A percentile compares a stretch with the other conserved stretches of the same genome.
Evolutionary conservation across 2,329 filamentous ascomycete genomes (phyloP).

Genomic region (Lasiodiplodia sp.): DNA sequence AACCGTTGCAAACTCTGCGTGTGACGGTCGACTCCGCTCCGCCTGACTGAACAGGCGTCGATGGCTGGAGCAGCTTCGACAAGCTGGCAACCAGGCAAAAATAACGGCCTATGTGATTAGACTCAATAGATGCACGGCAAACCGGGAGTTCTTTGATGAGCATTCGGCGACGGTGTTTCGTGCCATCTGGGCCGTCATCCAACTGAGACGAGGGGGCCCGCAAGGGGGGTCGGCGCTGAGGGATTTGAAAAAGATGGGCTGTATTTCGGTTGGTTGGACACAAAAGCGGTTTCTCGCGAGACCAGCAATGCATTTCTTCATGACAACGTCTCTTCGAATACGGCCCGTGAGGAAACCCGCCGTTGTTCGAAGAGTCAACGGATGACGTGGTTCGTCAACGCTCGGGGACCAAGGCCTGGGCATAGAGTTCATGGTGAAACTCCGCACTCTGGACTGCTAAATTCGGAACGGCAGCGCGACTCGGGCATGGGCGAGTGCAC

Average conservation of each 20-base stretch:
- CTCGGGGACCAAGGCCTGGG: neutral
- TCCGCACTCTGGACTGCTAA: neutral
- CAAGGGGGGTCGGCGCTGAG: slow-evolving; percentile 20
- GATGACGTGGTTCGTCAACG: neutral
- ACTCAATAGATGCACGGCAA: slow-evolving; percentile 29
- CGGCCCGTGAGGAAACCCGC: neutral
- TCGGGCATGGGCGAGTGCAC: too few relatives aligned
- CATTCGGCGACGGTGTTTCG: slow-evolving; percentile 29
- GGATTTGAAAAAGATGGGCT: slow-evolving; percentile 18
- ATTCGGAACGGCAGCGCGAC: neutral
- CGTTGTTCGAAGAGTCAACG: neutral
- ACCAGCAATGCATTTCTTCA: slow-evolving; percentile 25
- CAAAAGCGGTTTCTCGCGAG: slow-evolving; percentile 12
- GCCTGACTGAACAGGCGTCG: slow-evolving; percentile 8
- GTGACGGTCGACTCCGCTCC: slow-evolving; percentile 21
- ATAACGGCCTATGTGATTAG: slow-evolving; percentile 21
- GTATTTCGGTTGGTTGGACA: slow-evolving; percentile 28
- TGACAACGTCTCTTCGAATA: neutral
- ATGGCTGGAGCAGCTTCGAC: slow-evolving; percentile 18
- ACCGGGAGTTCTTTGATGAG: slow-evolving; percentile 26
- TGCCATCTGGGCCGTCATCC: slow-evolving; percentile 23
- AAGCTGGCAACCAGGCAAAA: slow-evolving; percentile 16
- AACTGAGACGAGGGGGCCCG: slow-evolving; percentile 9
- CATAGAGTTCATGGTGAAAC: neutral
- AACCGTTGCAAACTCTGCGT: slow-evolving; percentile 5